Evolutionary conservation across 1,284 basidiomycete species (phyloP).

Genomic region (Salmacisia buchloeana): DNA sequence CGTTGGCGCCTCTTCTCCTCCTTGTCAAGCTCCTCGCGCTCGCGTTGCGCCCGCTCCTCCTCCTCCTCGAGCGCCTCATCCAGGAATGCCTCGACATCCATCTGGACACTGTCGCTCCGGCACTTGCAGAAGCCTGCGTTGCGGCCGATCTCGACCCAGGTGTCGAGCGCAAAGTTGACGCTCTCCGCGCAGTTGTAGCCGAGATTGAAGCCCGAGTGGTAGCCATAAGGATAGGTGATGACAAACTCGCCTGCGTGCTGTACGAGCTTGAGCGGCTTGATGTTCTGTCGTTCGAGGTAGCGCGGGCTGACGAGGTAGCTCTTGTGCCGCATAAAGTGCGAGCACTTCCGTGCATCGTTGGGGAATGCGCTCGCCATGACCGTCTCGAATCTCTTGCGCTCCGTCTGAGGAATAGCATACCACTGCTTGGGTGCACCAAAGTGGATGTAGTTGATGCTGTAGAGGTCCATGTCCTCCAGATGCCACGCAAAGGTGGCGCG

Average conservation of each 20-base stretch:
- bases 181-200: conserved; percentile 97
- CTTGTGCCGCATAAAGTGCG: conserved; percentile 93
- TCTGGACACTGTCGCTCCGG: conserved; percentile 40
- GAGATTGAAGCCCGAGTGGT: conserved; percentile 94
- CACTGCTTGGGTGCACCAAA: conserved; percentile 94
- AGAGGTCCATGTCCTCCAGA: conserved; percentile 82
- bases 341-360: conserved; percentile 61
- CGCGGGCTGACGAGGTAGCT: conserved; percentile 88
- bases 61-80: conserved; percentile 39
- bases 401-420: conserved; percentile 88
- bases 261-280: conserved; percentile 57
- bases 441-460: conserved; percentile 98
- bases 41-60: conserved; percentile 30
- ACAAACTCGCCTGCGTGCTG: conserved; percentile 91
- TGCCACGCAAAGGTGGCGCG: conserved; percentile 96
- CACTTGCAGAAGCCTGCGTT: conserved; percentile 47
- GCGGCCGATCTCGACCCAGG: conserved; percentile 80
- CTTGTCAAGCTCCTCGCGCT: conserved; percentile 18
- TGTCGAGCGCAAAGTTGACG: conserved; percentile 93
- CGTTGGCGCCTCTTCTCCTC: no score
- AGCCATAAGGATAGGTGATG: conserved; percentile 84
- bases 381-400: conserved; percentile 55
- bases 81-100: conserved; percentile 45
- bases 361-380: conserved; percentile 46
- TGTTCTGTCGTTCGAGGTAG: conserved; percentile 70